Base-by-base conservation (phyloP, 2,329 filamentous ascomycete genomes). In the Dactylonectria estremocensis region DNA sequence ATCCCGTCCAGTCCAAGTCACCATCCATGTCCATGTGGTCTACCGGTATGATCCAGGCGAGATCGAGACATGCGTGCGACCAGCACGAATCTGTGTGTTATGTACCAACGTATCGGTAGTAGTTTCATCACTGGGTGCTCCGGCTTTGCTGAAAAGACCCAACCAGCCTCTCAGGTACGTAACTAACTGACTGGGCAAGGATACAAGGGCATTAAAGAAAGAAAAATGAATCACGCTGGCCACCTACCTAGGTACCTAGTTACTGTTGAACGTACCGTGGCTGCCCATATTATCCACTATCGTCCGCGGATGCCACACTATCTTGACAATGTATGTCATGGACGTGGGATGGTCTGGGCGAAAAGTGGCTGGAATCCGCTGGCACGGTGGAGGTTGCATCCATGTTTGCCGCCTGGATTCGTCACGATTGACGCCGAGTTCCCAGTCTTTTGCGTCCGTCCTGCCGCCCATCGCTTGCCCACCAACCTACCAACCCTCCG, bases 11-110 rank as follows among this genome's bases (percentile, higher is more conserved):
- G 54, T 58, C 64, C 58, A 50, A 43, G 43, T 52, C 64, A 40
- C 59, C 69, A 73, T 72, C 72, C 60, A 54, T 50, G 68, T 66
- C 60, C 59, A 54, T 71, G 54, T 59, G 48, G 22, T 24, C 28
- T 63, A n/a, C n/a, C n/a, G n/a, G n/a, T n/a, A 63, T 72, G 72
- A 70, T 64, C 60, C 61, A 72, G 69, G 66, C 72, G 74, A 71
- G 67, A 72, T 75, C 69, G 58, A 71, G 66, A 65, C 65, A 62
- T 69, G 68, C 50, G 70, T 68, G 67, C 69, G 69, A 74, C 67
- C 40, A 67, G 64, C 64, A 50, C 71, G 63, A 62, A 66, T 50
- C 70, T 72, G 67, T 64, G 66, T 67, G 67, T 70, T 63, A 67
- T 57, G 60, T 69, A 57, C 68, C 65, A n/a, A n/a, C n/a, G n/a